Percentiles rank a stretch among this genome's conserved stretches.
Conservation (phyloP, 2,329 filamentous ascomycete genomes). For the Fusarium anthophilum region DNA sequence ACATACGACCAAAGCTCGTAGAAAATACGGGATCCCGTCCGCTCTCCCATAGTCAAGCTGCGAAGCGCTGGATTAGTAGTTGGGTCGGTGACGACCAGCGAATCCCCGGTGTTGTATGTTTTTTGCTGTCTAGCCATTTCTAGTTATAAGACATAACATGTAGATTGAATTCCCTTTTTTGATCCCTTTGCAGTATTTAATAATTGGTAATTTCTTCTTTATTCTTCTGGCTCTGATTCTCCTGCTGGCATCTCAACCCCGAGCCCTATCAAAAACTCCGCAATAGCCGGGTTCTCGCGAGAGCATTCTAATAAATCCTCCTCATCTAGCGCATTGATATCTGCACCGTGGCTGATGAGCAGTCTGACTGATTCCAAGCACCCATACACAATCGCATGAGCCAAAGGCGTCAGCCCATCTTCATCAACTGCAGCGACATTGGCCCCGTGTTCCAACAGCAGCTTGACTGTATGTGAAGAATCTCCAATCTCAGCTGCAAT, state of each 20-base stretch:
- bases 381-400: not conserved
- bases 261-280: not conserved
- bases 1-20: not conserved
- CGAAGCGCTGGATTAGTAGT: not conserved
- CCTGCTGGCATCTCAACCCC: not conserved
- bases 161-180: not conserved
- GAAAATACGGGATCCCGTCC: not conserved
- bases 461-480: not conserved
- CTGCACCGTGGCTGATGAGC: not conserved
- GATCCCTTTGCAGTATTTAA: no score
- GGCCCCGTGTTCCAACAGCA: not conserved
- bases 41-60: not conserved
- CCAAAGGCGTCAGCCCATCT: not conserved
- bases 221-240: not conserved
- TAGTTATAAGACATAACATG: fast-evolving
- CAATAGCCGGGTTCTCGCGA: not conserved
- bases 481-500: not conserved
- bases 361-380: not conserved
- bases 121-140: not conserved
- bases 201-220: not conserved
- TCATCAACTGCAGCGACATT: not conserved
- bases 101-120: not conserved
- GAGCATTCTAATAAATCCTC: not conserved
- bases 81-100: not conserved
- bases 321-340: not conserved